Conservation (phyloP, 1,139 yeast genomes). For the Yamadazyma mexicana region DNA sequence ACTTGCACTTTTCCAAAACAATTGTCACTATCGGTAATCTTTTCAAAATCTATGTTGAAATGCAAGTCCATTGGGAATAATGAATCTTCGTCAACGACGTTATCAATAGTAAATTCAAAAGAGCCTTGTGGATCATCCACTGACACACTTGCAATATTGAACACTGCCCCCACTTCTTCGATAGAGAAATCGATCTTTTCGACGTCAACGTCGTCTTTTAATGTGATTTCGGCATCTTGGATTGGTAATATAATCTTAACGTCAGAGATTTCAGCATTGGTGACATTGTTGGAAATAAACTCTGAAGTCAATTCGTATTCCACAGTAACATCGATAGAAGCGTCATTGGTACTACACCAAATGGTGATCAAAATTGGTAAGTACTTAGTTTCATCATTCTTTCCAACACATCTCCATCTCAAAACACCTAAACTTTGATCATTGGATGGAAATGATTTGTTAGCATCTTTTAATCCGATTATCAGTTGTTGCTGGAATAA, state of each 20-base stretch:
- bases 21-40: conserved; percentile 37
- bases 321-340: conserved; percentile 68
- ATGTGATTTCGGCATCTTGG: conserved; percentile 50
- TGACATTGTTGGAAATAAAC: conserved; percentile 25
- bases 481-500: conserved; percentile 57
- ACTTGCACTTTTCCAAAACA: conserved; percentile 46
- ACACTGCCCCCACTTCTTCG: conserved; percentile 60
- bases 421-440: conserved; percentile 88
- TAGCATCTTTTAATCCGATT: conserved; percentile 73
- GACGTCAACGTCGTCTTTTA: conserved; percentile 41
- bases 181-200: conserved; percentile 49
- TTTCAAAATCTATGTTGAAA: conserved; percentile 40
- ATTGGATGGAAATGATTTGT: conserved; percentile 85
- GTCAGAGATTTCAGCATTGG: conserved; percentile 50
- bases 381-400: conserved; percentile 54
- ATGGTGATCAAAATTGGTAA: conserved; percentile 79
- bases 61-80: conserved; percentile 83
- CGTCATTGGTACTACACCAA: conserved; percentile 74
- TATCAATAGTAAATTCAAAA: conserved; percentile 66
- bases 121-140: conserved; percentile 65
- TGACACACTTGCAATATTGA: conserved; percentile 50
- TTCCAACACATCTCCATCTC: conserved; percentile 73
- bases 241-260: conserved; percentile 69
- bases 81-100: conserved; percentile 68
- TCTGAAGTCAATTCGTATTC: conserved; percentile 72